Evolutionary conservation across 305 asterid species (phyloP).

Genomic region (Ajuga reptans): DNA sequence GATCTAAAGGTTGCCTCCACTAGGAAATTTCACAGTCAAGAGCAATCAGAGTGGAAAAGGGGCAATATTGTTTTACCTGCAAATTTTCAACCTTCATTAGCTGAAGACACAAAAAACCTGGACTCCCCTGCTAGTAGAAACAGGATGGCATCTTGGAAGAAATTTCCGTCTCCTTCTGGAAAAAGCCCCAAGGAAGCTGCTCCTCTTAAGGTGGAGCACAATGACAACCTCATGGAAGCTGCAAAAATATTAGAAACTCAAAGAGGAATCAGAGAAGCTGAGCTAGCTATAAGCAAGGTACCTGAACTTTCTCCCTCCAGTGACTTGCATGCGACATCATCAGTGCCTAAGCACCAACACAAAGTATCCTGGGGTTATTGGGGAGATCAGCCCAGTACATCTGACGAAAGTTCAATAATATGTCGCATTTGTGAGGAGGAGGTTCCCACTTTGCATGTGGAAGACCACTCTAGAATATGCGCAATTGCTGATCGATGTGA

Average conservation of each 20-base stretch:
- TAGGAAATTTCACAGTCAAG: conserved; percentile 87
- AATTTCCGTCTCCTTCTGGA: conserved; percentile 62
- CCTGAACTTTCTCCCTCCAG: conserved; percentile 49
- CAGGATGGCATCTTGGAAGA: conserved; percentile 86
- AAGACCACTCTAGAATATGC: conserved; percentile 94
- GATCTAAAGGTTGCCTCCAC: conserved; percentile 40
- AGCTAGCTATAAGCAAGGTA: conserved; percentile 48
- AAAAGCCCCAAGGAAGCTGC: conserved; percentile 63
- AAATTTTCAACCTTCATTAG: conserved; percentile 33
- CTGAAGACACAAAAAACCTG: conserved; percentile 38
- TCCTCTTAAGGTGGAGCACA: conserved; percentile 44
- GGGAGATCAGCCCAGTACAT: conserved; percentile 76
- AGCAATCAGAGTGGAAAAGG: conserved; percentile 70
- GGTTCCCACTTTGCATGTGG: conserved; percentile 90
- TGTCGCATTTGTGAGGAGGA: conserved; percentile 99
- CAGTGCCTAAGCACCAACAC: conserved; percentile 66
- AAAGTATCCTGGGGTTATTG: conserved; percentile 93
- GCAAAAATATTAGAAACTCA: conserved; percentile 40
- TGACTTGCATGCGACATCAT: conserved; percentile 47
- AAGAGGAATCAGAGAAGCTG: conserved; percentile 42
- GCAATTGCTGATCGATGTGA: conserved; percentile 98
- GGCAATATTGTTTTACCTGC: conserved; percentile 33
- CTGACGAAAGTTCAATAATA: conserved; percentile 86
- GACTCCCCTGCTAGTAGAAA: conserved; percentile 53
- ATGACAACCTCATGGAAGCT: conserved; percentile 41